Percentiles rank a stretch among this genome's conserved stretches.
Conservation (phyloP, 495 filamentous ascomycete genomes). For the Penicillium pancosmium region DNA sequence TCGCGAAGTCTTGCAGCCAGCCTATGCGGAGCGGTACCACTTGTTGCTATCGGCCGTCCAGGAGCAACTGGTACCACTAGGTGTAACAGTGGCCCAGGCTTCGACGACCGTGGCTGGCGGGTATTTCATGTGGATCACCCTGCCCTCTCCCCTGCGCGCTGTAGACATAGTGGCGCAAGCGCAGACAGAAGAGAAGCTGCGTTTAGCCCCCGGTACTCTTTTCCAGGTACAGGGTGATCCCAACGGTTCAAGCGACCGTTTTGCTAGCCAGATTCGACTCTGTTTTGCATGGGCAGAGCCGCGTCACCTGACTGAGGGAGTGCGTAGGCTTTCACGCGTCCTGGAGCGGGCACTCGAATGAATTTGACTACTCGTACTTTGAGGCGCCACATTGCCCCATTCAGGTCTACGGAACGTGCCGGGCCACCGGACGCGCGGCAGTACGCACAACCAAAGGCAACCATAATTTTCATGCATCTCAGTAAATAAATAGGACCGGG, state of each 20-base stretch:
- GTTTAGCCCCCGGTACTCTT: conserved; percentile 62
- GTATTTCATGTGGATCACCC: conserved; percentile 78
- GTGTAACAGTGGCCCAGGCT: conserved; percentile 50
- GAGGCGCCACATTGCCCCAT: not conserved
- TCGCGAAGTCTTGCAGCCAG: conserved; percentile 49
- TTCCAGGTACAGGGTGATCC: conserved; percentile 69
- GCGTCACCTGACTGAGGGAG: conserved; percentile 66
- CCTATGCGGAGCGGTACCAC: conserved; percentile 60
- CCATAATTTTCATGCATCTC: not conserved
- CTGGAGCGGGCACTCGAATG: conserved; percentile 15
- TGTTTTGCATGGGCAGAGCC: conserved; percentile 79
- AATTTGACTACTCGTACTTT: not conserved
- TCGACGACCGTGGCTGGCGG: conserved; percentile 56
- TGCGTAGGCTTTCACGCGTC: conserved; percentile 58
- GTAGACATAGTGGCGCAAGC: conserved; percentile 57
- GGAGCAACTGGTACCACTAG: conserved; percentile 59
- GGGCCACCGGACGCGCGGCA: conserved; percentile 19
- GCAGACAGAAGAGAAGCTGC: conserved; percentile 58
- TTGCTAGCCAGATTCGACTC: conserved; percentile 60
- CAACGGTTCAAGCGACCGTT: conserved; percentile 38
- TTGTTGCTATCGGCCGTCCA: conserved; percentile 56
- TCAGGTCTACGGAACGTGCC: conserved; percentile 14
- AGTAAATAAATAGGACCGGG: not conserved
- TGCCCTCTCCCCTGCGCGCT: conserved; percentile 57
- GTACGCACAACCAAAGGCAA: conserved; percentile 1